Conservation (phyloP, 495 filamentous ascomycete species). For the Lineolata rhizophorae region DNA sequence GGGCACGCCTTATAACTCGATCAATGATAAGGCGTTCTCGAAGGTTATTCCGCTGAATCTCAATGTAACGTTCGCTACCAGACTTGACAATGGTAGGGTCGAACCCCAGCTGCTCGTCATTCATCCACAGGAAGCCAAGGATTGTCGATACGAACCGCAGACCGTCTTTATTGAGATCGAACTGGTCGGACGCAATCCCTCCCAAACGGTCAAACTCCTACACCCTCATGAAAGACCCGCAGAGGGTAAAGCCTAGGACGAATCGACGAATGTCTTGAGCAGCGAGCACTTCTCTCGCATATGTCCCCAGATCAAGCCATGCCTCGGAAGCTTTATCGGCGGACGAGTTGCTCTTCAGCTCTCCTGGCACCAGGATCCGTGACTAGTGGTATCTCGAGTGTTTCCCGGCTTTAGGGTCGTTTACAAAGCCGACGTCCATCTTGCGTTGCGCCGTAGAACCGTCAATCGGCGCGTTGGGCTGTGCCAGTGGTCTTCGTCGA, state of each 20-base stretch:
- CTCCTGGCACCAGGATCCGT: slow-evolving; percentile 24
- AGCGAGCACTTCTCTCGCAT: slow-evolving; percentile 23
- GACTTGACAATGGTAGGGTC: slow-evolving; percentile 22
- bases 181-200: slow-evolving; percentile 22
- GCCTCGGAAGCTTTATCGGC: slow-evolving; percentile 12
- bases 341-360: slow-evolving; percentile 25
- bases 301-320: slow-evolving; percentile 16
- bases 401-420: slow-evolving; percentile 14
- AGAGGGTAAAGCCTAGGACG: too few relatives aligned
- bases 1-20: slow-evolving; percentile 18
- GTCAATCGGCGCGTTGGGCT: slow-evolving; percentile 17
- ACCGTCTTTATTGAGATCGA: slow-evolving; percentile 26
- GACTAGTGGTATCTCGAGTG: slow-evolving; percentile 19
- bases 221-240: slow-evolving; percentile 14
- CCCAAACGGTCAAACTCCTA: slow-evolving; percentile 28
- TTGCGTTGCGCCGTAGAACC: slow-evolving; percentile 21
- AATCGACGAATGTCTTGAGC: slow-evolving; percentile 25
- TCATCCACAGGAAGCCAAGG: slow-evolving; percentile 27
- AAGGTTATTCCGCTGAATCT: slow-evolving; percentile 17
- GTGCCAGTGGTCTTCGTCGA: slow-evolving; percentile 15
- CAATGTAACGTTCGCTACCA: slow-evolving; percentile 17
- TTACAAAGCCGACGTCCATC: slow-evolving; percentile 24
- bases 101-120: slow-evolving; percentile 24
- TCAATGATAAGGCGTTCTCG: slow-evolving; percentile 24
- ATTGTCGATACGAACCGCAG: slow-evolving; percentile 24